Evolutionary conservation across 2,329 filamentous ascomycete species (phyloP), one percentile per base, ranked within the genome.

Genomic region (Sarocladium strictum): DNA sequence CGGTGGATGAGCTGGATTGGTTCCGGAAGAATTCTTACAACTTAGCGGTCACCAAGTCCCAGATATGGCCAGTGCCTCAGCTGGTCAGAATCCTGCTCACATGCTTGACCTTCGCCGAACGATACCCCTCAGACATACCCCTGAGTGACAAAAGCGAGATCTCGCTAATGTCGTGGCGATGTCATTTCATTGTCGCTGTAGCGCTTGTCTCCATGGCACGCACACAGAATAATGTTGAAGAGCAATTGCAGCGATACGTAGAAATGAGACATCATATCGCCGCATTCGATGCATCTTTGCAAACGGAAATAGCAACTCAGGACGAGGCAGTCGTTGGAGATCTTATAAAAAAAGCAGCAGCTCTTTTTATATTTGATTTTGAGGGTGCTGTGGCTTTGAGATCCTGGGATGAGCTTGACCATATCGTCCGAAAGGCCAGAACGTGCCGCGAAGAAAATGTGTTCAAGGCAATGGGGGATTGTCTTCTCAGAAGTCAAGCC

Each of bases 11-110:
- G 61, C 74, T 95, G 3, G 80, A 92, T 60, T 96, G 90, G 90
- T 92, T 96, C 65, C 86, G 85, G 35, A 85, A 85, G 58, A 93
- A 89, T 58, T 79, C 87, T 1, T 96, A 95, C 72, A 95, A 94
- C 60, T 67, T 91, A 6, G 85, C 84, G 0, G 69, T 93, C 3
- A 82, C 84, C 57, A 75, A 85, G 59, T 79, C 2, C 59, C 56
- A 1, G 14, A 38, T 50, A 6, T 85, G 86, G 76, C 66, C 78
- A 23, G 74, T 84, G 1, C 65, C 67, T 5, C 68, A 76, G 50
- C 72, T 86, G 0, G 64, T 85, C 3, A 73, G 79, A 3, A 75
- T 96, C 23, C 69, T 86, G 49, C 67, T 65, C 3, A 71, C 72
- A 26, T 85, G 80, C 57, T 69, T 83, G 33, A 64, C 63, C 0